Base-by-base conservation (phyloP, 2,329 filamentous ascomycete genomes). In the Penicillium janthinellum region DNA sequence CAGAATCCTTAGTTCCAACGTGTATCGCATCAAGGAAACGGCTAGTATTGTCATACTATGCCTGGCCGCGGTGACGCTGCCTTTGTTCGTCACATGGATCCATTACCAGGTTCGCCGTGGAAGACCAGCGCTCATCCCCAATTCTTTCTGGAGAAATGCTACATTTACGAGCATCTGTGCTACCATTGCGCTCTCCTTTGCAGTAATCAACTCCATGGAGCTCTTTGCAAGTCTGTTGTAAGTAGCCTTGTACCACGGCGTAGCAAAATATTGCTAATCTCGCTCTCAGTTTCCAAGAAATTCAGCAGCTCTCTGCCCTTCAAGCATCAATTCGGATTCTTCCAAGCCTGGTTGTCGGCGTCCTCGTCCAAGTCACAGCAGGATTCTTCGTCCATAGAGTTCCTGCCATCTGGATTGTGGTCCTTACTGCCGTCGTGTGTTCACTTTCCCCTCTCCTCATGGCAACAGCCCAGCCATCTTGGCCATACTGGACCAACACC, bases 361-460 rank as follows among this genome's bases (percentile, higher is more conserved):
- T 75, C 0, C 35, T 79, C 0, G 58, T 79, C n/a, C 80, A 82
- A 62, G 61, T 83, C 15, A 70, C 68, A 2, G 80, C 77, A 0
- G 82, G 81, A 0, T 62, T 83, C n/a, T 71, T 82, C 15, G 75
- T 83, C 6, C 72, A 83, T 65, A 74, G 70, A 37, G 66, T 82
- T 4, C 71, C 73, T 0, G 78, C 77, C 0, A 65, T 75, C 49
- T 77, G 75, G 71, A 71, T 82, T 3, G 74, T 82, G 4, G 62
- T 75, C 1, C 62, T 73, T 34, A 72, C 79, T 0, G 78, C 81
- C 0, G 8, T 79, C 0, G 58, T 85, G 11, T 77, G 76, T 60
- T 77, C 82, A 5, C 64, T 73, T 0, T 74, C 82, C 0, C 83
- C 84, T 0, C 69, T 86, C 4, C 72, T 86, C 3, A 86, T 86